A percentile compares a stretch with the other conserved stretches of the same genome.
Conservation (phyloP, 2,329 filamentous ascomycete species). For the Dactylellina haptotyla region DNA sequence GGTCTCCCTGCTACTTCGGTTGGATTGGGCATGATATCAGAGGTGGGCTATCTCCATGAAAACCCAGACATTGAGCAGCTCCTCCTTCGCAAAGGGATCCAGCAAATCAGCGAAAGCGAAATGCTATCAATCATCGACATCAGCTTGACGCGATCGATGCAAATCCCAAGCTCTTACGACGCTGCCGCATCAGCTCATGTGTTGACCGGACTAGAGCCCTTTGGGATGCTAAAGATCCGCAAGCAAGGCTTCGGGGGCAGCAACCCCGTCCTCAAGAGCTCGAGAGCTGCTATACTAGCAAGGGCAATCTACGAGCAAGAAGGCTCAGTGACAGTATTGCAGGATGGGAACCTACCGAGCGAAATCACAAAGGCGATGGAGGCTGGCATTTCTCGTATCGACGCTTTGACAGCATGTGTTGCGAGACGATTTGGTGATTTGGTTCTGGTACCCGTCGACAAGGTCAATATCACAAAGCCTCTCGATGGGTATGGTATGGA, state of each 20-base stretch:
- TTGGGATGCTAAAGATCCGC: not conserved
- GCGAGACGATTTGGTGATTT: constrained; percentile 19
- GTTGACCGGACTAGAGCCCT: constrained; percentile 22
- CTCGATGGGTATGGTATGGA: constrained; percentile 61
- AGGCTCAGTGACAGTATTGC: not conserved
- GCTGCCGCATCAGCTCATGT: constrained; percentile 5
- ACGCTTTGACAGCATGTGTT: not conserved
- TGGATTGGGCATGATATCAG: constrained; percentile 45
- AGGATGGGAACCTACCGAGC: not conserved
- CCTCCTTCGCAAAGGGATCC: constrained; percentile 11
- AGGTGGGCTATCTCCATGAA: constrained; percentile 60
- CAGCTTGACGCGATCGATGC: not conserved
- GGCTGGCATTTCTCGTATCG: not conserved
- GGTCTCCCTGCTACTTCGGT: constrained; percentile 58
- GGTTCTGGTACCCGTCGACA: constrained; percentile 10
- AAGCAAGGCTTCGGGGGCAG: not conserved
- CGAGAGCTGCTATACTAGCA: constrained; percentile 5
- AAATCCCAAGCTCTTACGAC: constrained; percentile 7
- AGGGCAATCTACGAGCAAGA: constrained; percentile 21
- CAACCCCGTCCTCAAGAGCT: not conserved
- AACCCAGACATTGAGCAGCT: constrained; percentile 59
- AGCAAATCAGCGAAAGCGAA: constrained; percentile 22
- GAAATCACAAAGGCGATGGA: not conserved
- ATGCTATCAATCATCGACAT: constrained; percentile 26
- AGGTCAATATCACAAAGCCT: constrained; percentile 32